A percentile compares a stretch with the other conserved stretches of the same genome.
Evolutionary conservation across 2,329 filamentous ascomycete species (phyloP).

Genomic region (Amauroascus niger): DNA sequence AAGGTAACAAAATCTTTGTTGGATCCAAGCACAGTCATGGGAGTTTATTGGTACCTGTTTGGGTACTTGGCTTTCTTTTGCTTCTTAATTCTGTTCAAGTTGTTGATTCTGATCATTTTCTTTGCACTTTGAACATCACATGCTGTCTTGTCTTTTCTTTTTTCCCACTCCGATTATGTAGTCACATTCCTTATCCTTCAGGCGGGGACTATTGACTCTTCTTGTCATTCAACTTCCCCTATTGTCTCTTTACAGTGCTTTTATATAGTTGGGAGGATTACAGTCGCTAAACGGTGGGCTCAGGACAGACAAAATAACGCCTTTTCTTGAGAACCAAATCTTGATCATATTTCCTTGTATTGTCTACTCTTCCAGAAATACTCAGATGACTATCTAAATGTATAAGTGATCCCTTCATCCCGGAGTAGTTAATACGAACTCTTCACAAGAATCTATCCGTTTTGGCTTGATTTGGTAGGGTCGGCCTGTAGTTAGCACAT

Average conservation of each 20-base stretch:
- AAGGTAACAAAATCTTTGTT: slow-evolving; percentile 11
- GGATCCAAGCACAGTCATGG: slow-evolving; percentile 2
- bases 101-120: background rate
- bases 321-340: background rate
- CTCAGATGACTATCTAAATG: background rate
- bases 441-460: no score
- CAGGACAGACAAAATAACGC: slow-evolving; percentile 1
- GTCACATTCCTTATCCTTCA: no score
- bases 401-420: no score
- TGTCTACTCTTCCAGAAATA: background rate
- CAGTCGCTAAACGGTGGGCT: background rate
- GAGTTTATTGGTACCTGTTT: slow-evolving; percentile 4
- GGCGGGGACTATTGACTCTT: background rate
- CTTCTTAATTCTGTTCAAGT: background rate
- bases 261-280: background rate
- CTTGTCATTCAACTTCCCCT: background rate
- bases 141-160: background rate
- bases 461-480: no score
- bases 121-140: background rate
- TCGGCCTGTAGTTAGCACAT: no score
- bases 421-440: no score
- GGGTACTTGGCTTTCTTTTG: background rate
- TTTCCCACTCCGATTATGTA: no score
- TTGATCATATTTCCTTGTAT: background rate
- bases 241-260: background rate